Evolutionary conservation across 257 asterid genomes (phyloP), one percentile per base, ranked within the genome.

Genomic region (Solanum arcanum): DNA sequence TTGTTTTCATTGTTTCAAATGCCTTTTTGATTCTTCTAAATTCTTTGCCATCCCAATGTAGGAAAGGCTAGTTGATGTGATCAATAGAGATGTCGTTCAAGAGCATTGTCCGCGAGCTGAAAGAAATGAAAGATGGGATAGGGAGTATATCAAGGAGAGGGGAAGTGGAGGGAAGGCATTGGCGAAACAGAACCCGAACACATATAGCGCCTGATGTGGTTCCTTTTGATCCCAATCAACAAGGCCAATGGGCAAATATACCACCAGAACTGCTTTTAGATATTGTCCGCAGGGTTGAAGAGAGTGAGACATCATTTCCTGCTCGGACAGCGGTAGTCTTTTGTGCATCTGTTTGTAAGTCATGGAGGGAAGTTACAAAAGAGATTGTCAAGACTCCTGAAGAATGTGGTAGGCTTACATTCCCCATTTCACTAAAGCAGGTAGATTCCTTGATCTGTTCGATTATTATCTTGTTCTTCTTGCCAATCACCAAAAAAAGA

Each of bases 371-470:
- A 52, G 68, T 89, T 78, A 87, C 89, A 0, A 84, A 87, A 82
- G 91, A 85, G 46, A 89, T 70, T 59, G 89, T 89, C 47, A 87
- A 78, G 88, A 89, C 89, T 49, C 91, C 88, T 10, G 91, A 89
- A 39, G 84, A 66, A 77, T 89, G 89, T 52, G 91, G 91, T 44
- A 87, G 87, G 85, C 86, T 89, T 25, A 89, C 91, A 7, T 89
- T 89, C 42, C 91, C 91, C 60, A 85, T 89, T 87, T 89, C 91
- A 21, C 75, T 89, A 52, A 89, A 89, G 49, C 90, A 88, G 90
- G 88, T 88, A 81, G 29, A 62, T 4, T 39, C 66, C 42, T 11
- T 49, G 29, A 46, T 44, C 69, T 47, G 68, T 47, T 80, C 16
- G 42, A 11, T 47, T 29, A 27, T 27, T 70, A 33, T 3, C 14